phyloP scores from a whole-genome alignment of 768 basidiomycete genomes.

The Paxillus rubicundulus region DNA sequence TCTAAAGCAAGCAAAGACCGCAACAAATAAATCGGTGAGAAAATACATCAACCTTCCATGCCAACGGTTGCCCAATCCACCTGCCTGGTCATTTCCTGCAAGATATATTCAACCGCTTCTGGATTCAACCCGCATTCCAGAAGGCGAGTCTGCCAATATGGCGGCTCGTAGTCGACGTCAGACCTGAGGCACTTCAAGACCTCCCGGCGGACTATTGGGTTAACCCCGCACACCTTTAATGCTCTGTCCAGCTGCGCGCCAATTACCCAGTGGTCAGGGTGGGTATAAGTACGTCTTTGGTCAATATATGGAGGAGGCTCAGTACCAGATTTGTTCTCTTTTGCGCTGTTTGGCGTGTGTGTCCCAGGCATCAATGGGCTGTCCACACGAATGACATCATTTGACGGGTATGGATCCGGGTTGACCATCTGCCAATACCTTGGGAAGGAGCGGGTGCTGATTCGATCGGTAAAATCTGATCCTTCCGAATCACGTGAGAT shows the following conservation, averaged over 20 bases:
- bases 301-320: constrained; percentile 17
- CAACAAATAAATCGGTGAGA: no score
- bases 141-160: constrained; percentile 27
- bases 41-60: neutral
- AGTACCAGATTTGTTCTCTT: constrained; percentile 4
- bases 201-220: constrained; percentile 17
- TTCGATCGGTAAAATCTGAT: neutral
- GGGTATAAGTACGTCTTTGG: constrained; percentile 2
- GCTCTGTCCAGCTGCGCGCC: constrained; percentile 22
- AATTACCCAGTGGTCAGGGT: constrained; percentile 8
- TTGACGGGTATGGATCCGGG: neutral
- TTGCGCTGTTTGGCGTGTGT: constrained; percentile 8
- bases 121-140: constrained; percentile 19
- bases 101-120: constrained; percentile 13
- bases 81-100: constrained; percentile 28
- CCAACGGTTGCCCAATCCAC: constrained; percentile 15
- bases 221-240: constrained; percentile 14
- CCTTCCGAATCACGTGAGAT: constrained; percentile 10
- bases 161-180: constrained; percentile 24
- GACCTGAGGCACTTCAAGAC: constrained; percentile 25
- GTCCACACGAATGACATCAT: constrained; percentile 18
- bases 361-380: constrained; percentile 10
- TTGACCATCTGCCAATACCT: constrained; percentile 5
- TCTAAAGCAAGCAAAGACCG: no score
- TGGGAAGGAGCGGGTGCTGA: neutral